Evolutionary conservation across 2,329 filamentous ascomycete species (phyloP), one percentile per base, ranked within the genome.

Genomic region (Coniochaeta sp.): DNA sequence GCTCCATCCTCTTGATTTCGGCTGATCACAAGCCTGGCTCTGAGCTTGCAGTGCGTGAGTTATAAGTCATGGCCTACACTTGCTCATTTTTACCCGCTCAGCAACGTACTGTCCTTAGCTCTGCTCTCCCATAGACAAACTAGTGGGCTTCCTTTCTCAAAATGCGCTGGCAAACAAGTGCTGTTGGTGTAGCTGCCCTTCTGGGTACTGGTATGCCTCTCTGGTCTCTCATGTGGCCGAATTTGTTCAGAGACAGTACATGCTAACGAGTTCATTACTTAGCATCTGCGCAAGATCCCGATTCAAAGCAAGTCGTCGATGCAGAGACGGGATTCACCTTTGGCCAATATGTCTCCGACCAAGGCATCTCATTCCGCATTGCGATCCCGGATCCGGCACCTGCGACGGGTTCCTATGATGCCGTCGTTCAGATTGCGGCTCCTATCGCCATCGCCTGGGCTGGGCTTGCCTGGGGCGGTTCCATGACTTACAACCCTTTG

Each of bases 391-490:
- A 69, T 63, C 67, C 68, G 56, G 64, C 69, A 31, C 62, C 66
- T 1, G 66, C 68, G 2, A 63, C 68, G 59, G 67, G 64, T 22
- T 58, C 62, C 14, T 70, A 68, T 57, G 67, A 74, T 58, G 67
- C 69, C 1, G 70, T 75, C 52, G 64, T 77, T 3, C 78, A 80
- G 64, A 73, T 80, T 52, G 69, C 74, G 3, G 73, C 77, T 0
- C 77, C 78, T 16, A 69, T 69, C n/a, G 66, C 68, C 1, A 72
- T 78, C 54, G 78, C 77, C 60, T 81, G 79, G 78, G 74, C 76
- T 9, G 79, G 77, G 1, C 69, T 80, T 24, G 74, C 78, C 16
- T 81, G 78, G 78, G 78, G 77, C n/a, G 78, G 77, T 4, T 72
- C 73, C 36, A 81, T 81, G 79, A 73, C 75, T 1, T 77, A 78